Evolutionary conservation across 2,329 filamentous ascomycete species (phyloP), one percentile per base, ranked within the genome.

Genomic region (Pseudopyricularia cyperi): DNA sequence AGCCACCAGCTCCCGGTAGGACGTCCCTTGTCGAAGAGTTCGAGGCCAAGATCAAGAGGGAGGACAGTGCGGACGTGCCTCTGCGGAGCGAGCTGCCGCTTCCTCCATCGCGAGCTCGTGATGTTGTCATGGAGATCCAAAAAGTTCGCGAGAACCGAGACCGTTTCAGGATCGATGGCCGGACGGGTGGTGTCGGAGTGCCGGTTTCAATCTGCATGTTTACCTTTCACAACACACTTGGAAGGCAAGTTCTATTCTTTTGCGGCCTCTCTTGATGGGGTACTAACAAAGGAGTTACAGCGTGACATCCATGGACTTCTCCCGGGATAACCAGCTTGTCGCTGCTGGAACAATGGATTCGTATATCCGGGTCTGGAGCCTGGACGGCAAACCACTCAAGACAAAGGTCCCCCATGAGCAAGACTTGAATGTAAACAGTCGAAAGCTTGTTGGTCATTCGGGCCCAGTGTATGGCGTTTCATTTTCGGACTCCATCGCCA

Each of bases 221-320:
- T 65, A 98, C 93, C 1, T 95, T 97, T 63, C 93, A 98, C 72
- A 98, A 98, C 66, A 95, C 88, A 0, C 83, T 89, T 56, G 89
- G 95, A 66, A 86, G 82, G 88, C 90, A 70, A 72, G 80, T 66
- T 7, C 11, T 11, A 26, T 24, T 2, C 7, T 24, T 24, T 17
- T 7, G n/a, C n/a, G 46, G 19, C 26, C 22, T 26, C 9, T 6
- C 39, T 12, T 24, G 52, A 37, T 60, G 28, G 14, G 28, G 14
- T 39, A 44, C 58, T 66, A 53, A 61, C 52, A 17, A 17, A 14
- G 6, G 1, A 19, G 19, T 9, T 28, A 34, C 52, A 91, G 87
- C 52, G 79, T 95, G 54, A 89, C 88, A n/a, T 95, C 87, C 63
- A 81, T 97, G 64, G 91, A 97, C 61, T 96, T 98, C 63, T 96